A percentile compares a stretch with the other conserved stretches of the same genome.
These are phyloP conservation scores for Ogataea pini DNA, from an alignment of 805 yeast species.

Conservation along the genomic window DNA sequence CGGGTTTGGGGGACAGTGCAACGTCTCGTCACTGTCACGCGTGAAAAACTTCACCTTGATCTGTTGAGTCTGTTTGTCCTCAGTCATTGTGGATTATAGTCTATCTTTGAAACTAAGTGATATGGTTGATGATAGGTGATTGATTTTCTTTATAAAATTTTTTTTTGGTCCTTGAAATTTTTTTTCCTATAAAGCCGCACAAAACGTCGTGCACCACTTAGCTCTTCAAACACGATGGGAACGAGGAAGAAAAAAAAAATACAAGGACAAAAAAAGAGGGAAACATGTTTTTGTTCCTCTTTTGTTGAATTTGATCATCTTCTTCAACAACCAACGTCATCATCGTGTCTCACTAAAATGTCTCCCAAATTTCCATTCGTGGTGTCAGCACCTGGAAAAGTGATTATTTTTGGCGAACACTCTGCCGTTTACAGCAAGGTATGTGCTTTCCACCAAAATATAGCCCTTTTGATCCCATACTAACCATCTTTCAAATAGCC, in stretches of 20 bases:
- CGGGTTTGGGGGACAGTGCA: conserved; percentile 79
- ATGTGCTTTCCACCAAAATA: conserved; percentile 22
- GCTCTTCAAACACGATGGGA: conserved; percentile 9
- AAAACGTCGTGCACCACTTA: conserved; percentile 7
- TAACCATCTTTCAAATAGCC: conserved; percentile 45
- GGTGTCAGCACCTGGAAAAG: conserved; percentile 95
- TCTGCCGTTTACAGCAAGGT: conserved; percentile 86
- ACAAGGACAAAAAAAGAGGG: neutral
- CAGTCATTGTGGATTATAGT: conserved; percentile 14
- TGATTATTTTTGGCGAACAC: conserved; percentile 94
- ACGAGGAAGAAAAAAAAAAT: neutral
- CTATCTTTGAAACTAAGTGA: neutral
- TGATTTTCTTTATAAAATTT: conserved; percentile 5
- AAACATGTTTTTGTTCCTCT: neutral
- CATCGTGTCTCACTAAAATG: neutral
- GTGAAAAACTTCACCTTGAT: conserved; percentile 83
- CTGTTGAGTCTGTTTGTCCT: conserved; percentile 38
- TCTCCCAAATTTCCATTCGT: conserved; percentile 50
- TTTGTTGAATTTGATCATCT: neutral
- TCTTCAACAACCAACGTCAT: neutral
- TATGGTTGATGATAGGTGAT: neutral
- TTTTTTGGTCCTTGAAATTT: conserved; percentile 1
- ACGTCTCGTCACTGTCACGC: conserved; percentile 71
- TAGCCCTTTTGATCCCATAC: neutral
- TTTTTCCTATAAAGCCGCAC: conserved; percentile 11